Evolutionary conservation across 2,329 filamentous ascomycete genomes (phyloP).

Genomic region (Microdochium paspali): DNA sequence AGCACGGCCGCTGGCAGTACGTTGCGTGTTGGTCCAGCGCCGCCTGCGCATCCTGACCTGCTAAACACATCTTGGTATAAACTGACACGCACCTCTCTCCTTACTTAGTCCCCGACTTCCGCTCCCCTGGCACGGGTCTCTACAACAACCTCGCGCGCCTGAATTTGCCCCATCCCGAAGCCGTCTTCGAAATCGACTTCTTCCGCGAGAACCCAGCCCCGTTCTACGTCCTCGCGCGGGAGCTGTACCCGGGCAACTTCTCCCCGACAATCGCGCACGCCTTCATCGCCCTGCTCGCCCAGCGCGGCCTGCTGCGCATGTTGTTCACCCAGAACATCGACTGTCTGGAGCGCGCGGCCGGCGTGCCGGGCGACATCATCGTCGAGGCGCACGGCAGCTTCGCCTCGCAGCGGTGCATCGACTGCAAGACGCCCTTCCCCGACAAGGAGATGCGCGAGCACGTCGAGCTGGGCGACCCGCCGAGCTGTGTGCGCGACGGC

Average conservation of each 20-base stretch:
- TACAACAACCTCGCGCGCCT: conserved; percentile 86
- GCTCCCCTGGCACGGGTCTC: conserved; percentile 84
- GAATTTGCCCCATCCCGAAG: conserved; percentile 80
- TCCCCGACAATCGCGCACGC: conserved; percentile 82
- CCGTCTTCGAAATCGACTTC: conserved; percentile 87
- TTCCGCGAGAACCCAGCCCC: conserved; percentile 77
- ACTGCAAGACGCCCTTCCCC: conserved; percentile 67
- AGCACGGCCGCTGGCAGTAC: conserved; percentile 60
- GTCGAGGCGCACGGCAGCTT: conserved; percentile 96
- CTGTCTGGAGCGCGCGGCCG: conserved; percentile 80
- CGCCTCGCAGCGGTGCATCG: conserved; percentile 81
- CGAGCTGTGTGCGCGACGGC: conserved; percentile 48
- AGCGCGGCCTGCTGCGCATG: conserved; percentile 70
- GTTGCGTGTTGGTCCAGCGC: too few species aligned
- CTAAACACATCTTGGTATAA: neutral
- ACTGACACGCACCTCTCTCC: conserved; percentile 11
- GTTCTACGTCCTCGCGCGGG: conserved; percentile 86
- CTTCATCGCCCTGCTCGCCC: conserved; percentile 74
- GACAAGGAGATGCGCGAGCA: conserved; percentile 64
- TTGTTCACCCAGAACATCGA: conserved; percentile 98
- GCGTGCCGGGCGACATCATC: conserved; percentile 71
- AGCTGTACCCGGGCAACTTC: conserved; percentile 86
- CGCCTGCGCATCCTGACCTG: too few species aligned
- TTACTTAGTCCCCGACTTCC: conserved; percentile 75
- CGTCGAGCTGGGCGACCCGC: conserved; percentile 59